Conservation (phyloP, 352 stramenopile species). For the Thalassiosira mediterranea region DNA sequence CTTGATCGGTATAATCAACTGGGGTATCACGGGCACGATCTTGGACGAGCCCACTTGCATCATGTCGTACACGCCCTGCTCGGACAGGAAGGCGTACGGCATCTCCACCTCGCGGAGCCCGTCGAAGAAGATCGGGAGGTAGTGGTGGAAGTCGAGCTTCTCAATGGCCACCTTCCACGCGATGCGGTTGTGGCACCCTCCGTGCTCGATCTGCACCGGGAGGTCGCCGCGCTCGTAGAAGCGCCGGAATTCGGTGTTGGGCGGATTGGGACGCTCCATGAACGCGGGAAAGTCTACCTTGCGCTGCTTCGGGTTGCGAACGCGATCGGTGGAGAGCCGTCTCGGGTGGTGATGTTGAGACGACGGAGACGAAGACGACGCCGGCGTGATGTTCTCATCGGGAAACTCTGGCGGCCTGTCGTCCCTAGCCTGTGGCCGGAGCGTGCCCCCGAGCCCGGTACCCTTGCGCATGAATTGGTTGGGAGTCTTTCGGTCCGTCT, state of each 20-base stretch:
- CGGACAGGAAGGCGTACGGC: constrained; percentile 95
- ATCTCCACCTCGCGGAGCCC: constrained; percentile 93
- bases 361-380: too few species aligned
- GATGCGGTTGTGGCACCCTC: constrained; percentile 94
- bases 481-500: constrained; percentile 86
- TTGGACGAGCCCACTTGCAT: constrained; percentile 93
- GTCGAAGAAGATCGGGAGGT: constrained; percentile 98
- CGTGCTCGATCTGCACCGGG: constrained; percentile 96
- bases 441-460: constrained; percentile 89
- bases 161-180: constrained; percentile 92
- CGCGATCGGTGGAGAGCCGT: too few species aligned
- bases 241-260: constrained; percentile 87
- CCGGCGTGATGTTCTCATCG: constrained; percentile 48
- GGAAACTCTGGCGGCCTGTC: constrained; percentile 42
- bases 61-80: constrained; percentile 97
- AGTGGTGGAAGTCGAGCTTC: constrained; percentile 97
- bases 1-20: constrained; percentile 98
- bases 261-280: constrained; percentile 92
- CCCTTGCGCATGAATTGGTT: constrained; percentile 91
- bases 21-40: constrained; percentile 95
- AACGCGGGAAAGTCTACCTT: constrained; percentile 86
- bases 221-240: constrained; percentile 89
- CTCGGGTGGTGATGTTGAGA: too few species aligned
- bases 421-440: constrained; percentile 35
- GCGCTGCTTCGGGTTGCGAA: constrained; percentile 26